Conservation (phyloP, 345 rosid species). For the Raphanus sativus region DNA sequence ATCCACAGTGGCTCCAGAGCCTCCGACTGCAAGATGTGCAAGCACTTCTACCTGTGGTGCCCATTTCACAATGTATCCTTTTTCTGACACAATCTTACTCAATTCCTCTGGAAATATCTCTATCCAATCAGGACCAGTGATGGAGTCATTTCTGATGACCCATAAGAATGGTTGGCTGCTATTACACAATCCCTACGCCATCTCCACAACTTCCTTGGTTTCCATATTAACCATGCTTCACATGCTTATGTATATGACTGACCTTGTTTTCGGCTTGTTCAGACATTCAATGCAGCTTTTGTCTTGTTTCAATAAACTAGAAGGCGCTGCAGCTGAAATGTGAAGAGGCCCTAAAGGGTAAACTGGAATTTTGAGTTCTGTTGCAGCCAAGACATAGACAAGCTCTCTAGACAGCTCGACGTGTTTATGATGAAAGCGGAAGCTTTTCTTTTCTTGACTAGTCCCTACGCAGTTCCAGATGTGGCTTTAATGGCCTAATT, state of each 20-base stretch:
- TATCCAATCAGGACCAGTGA: conserved; percentile 11
- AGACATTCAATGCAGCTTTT: conserved; percentile 49
- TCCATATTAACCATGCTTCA: conserved; percentile 49
- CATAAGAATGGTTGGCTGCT: conserved; percentile 55
- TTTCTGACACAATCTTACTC: conserved; percentile 28
- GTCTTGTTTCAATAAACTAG: conserved; percentile 37
- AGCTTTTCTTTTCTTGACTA: conserved; percentile 14
- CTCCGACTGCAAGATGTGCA: conserved; percentile 52
- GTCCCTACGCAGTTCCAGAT: neutral
- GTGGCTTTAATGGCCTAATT: neutral
- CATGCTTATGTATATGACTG: conserved; percentile 61
- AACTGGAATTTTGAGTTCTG: conserved; percentile 9
- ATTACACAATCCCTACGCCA: conserved; percentile 50
- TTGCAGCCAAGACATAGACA: conserved; percentile 4
- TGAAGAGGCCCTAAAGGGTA: conserved; percentile 29
- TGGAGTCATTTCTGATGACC: conserved; percentile 50
- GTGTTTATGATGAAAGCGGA: conserved; percentile 18
- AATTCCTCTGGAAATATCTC: conserved; percentile 37
- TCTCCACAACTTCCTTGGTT: conserved; percentile 47
- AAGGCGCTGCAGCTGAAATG: neutral
- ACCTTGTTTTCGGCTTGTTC: conserved; percentile 36
- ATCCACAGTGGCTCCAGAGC: conserved; percentile 39
- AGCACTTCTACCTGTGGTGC: conserved; percentile 55
- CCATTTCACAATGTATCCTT: conserved; percentile 57
- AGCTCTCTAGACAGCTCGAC: conserved; percentile 7